Evolutionary conservation across 2,329 filamentous ascomycete genomes (phyloP), one percentile per base, ranked within the genome.

Genomic region (Grosmannia huntii): DNA sequence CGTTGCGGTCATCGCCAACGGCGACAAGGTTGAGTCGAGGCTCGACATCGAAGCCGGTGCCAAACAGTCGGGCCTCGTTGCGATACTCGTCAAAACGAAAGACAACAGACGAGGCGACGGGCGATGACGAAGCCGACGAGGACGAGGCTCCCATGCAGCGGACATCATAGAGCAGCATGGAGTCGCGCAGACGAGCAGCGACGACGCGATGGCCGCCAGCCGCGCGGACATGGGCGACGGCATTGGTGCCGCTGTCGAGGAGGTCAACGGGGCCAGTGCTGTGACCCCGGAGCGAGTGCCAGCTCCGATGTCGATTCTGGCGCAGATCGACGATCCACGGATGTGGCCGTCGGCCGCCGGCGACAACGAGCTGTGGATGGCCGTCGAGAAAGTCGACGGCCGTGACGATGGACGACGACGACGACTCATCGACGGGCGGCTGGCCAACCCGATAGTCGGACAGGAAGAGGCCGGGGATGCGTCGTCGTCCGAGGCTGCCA

Each of bases 141-240:
- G 38, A 19, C n/a, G 58, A 16, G n/a, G 28, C 28, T 5, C 44
- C 44, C 44, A 48, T n/a, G n/a, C 46, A 49, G 14, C 83, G 79
- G 36, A 79, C 61, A 61, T 86, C 83, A 64, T 83, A 85, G 5
- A 84, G 68, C 1, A 72, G 71, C 70, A 85, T 77, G 57, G 65
- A 70, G 64, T 72, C 73, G 36, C 68, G 64, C 2, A 82, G 68
- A 1, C 81, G 80, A 0, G 79, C 75, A 4, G 77, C 76, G 2
- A 85, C 69, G 23, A 84, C 69, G 51, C 78, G 75, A 62, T 81
- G 68, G 9, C 69, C 67, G 54, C 75, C 74, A 2, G 83, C 64
- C 56, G 76, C 73, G 38, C 72, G 73, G 36, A 84, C 66, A 59
- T 81, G 78, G 0, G 78, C 72, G 4, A 62, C 57, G 7, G 53